Base-by-base conservation (phyloP, 2,329 filamentous ascomycete species). In the Monosporascus sp. region DNA sequence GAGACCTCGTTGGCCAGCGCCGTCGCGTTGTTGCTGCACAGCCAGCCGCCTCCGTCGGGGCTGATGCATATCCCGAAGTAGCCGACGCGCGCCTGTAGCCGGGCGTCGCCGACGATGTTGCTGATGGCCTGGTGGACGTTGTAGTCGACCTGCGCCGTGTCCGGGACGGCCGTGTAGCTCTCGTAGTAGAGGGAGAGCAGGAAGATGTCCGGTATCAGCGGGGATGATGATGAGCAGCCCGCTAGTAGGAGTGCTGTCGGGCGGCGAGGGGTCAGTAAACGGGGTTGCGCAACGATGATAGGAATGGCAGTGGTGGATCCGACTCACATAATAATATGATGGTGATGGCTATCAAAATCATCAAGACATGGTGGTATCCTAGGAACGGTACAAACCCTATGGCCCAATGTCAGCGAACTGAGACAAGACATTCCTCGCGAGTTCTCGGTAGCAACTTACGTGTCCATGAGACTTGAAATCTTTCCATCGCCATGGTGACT, bases 51-150 rank as follows among this genome's bases (percentile, higher is more conserved):
- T 54, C 88, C 89, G 68, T 96, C 90, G 1, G 90, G 86, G 72
- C 91, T 94, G 70, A 97, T 85, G 74, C 94, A 99, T 70, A 99
- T 96, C 62, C 94, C 94, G 66, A 99, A 99, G 77, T 96, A 99
- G 60, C 94, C 94, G 31, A 99, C 94, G 53, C 94, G 86, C 25
- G 94, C 91, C 70, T 96, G 90, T 48, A 99, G 78, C 54, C 84
- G 82, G 14, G 94, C 92, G 61, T 82, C 78, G 50, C 90, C 90
- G 53, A 95, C 93, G 57, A 99, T 95, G 73, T 94, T 95, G 56
- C 85, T 81, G 62, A 97, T 94, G 53, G 91, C 90, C 17, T 84
- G 84, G 57, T 90, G 87, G 54, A 94, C 88, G 54, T 88, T 89
- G 56, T 95, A 96, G 70, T 96, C 86, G 61, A 96, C 91, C 74